A percentile compares a stretch with the other conserved stretches of the same genome.
Conservation (phyloP, 805 yeast genomes). For the Priceomyces haplophilus region DNA sequence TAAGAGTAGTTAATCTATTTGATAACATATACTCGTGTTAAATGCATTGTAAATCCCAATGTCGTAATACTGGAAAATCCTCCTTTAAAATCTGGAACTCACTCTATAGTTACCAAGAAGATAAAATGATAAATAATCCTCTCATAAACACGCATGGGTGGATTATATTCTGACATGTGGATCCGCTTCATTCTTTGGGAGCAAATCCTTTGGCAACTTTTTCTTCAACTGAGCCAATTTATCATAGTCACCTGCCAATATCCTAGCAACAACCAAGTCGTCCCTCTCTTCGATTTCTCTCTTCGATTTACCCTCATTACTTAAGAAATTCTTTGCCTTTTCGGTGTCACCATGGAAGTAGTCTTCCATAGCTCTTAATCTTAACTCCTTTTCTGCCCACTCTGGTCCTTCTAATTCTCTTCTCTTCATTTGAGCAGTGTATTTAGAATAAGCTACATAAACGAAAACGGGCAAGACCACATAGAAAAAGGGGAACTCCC, state of each 20-base stretch:
- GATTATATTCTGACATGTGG: conserved; percentile 32
- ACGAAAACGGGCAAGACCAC: conserved; percentile 69
- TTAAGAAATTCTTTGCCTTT: conserved; percentile 52
- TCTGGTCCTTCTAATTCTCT: conserved; percentile 48
- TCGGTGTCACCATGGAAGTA: conserved; percentile 51
- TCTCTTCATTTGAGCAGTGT: conserved; percentile 41
- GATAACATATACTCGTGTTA: conserved; percentile 3
- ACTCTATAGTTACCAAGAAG: conserved; percentile 1
- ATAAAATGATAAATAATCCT: background rate
- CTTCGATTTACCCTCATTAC: conserved; percentile 48
- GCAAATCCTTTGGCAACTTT: conserved; percentile 40
- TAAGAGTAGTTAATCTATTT: conserved; percentile 4
- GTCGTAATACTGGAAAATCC: background rate
- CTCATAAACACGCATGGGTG: background rate
- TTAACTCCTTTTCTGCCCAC: conserved; percentile 83
- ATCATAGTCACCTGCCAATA: conserved; percentile 82
- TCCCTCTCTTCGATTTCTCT: conserved; percentile 67
- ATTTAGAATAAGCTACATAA: conserved; percentile 50
- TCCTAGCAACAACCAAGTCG: conserved; percentile 74
- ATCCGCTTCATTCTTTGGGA: conserved; percentile 34
- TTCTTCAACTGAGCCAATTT: conserved; percentile 57
- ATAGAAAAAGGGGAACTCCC: conserved; percentile 76
- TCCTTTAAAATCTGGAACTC: background rate
- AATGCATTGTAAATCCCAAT: conserved; percentile 4
- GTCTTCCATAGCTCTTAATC: conserved; percentile 69